A percentile compares a stretch with the other conserved stretches of the same genome.
These are phyloP conservation scores for Cytospora piceae DNA, from an alignment of 2,329 filamentous ascomycete species.

Conservation along the genomic window DNA sequence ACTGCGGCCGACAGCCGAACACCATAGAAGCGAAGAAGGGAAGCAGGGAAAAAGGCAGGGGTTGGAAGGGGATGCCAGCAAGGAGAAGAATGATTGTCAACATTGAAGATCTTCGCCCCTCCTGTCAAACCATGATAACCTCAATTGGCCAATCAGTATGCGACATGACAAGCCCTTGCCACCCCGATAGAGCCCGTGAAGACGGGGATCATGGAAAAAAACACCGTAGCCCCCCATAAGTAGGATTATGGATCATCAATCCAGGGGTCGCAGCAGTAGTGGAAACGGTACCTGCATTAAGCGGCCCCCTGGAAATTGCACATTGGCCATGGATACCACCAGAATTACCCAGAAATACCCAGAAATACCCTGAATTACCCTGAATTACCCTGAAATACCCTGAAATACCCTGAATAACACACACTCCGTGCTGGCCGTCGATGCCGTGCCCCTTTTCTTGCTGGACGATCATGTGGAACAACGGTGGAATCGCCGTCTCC, in stretches of 20 bases:
- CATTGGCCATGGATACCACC: neutral
- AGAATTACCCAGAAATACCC: too few species aligned
- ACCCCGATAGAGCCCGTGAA: neutral
- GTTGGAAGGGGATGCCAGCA: too few species aligned
- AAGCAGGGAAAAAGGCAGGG: neutral
- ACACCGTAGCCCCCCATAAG: neutral
- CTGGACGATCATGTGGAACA: constrained; percentile 13
- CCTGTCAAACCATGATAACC: neutral
- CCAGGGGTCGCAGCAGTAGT: constrained; percentile 10
- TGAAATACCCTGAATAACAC: too few species aligned
- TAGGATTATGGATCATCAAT: constrained; percentile 16
- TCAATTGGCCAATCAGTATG: neutral
- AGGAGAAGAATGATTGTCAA: neutral
- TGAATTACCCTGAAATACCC: too few species aligned
- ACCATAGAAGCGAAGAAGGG: too few species aligned
- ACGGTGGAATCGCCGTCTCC: constrained; percentile 22
- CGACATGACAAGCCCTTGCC: neutral
- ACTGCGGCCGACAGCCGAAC: neutral
- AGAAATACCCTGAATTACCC: too few species aligned
- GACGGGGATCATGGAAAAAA: constrained; percentile 1
- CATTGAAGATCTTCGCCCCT: constrained; percentile 2
- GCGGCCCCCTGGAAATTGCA: constrained; percentile 19
- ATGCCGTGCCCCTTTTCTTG: constrained; percentile 20
- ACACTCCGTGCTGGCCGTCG: neutral
- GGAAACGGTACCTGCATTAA: constrained; percentile 26